Evolutionary conservation across 2,329 filamentous ascomycete species (phyloP).

Genomic region (Bimuria novae-zelandiae): DNA sequence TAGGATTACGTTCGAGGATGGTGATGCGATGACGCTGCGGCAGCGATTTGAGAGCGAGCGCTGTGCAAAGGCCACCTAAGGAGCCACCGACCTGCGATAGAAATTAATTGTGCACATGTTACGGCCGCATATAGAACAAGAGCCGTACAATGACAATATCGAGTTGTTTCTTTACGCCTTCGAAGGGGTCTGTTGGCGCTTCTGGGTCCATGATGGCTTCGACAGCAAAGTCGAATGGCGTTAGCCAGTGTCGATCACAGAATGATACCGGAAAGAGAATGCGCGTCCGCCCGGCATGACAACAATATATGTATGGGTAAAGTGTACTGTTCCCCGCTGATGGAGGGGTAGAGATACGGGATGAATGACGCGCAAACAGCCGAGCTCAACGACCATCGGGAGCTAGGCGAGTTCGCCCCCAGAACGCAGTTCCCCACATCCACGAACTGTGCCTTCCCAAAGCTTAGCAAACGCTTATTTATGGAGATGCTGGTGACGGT

Average conservation of each 20-base stretch:
- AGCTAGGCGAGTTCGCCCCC: too few species aligned
- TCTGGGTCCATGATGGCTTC: too few species aligned
- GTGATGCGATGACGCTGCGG: constrained; percentile 31
- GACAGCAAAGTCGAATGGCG: neutral
- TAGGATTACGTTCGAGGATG: constrained; percentile 39
- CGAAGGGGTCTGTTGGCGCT: constrained; percentile 17
- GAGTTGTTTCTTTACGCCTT: constrained; percentile 22
- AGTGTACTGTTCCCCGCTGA: neutral
- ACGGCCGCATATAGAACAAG: neutral
- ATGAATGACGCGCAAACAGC: constrained; percentile 4
- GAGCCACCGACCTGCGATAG: constrained; percentile 34
- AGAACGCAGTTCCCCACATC: too few species aligned
- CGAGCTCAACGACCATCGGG: neutral
- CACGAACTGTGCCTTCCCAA: too few species aligned
- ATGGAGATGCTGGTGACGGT: too few species aligned
- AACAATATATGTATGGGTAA: neutral
- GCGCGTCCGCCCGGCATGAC: neutral
- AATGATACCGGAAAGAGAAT: too few species aligned
- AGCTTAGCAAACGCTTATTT: too few species aligned
- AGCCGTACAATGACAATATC: constrained; percentile 32
- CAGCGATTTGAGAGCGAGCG: constrained; percentile 33
- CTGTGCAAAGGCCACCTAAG: constrained; percentile 32
- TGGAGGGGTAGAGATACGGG: neutral
- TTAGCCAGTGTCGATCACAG: neutral
- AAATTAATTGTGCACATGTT: constrained; percentile 10